Base-by-base conservation (phyloP, 768 basidiomycete species). In the Phylloporus arenicola region DNA sequence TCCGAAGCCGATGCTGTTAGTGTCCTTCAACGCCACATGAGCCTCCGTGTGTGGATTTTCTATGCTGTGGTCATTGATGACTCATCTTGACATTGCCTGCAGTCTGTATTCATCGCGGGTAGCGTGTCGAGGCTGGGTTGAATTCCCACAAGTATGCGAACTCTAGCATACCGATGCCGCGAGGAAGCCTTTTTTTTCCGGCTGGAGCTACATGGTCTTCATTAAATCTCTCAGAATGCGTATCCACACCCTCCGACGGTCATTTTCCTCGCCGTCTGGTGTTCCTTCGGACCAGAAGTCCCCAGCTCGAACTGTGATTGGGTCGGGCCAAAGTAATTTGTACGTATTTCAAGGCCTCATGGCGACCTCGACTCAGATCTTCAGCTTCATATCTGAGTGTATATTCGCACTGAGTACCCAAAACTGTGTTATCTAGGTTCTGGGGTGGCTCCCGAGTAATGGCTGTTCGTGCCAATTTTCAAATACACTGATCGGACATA, bases 11-110 rank as follows among this genome's bases (percentile, higher is more conserved):
- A 35, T 42, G 45, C 48, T 17, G 27, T 40, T 45, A 17, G 35
- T 39, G 37, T 42, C 42, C 30, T 38, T 41, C 43, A 19, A 30
- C 25, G 48, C 46, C 59, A 42, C 42, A 9, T 43, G n/a, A n/a
- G n/a, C n/a, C n/a, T n/a, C n/a, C n/a, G n/a, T n/a, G n/a, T n/a
- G n/a, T n/a, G n/a, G n/a, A n/a, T n/a, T n/a, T n/a, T n/a, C n/a
- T n/a, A 4, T 16, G 33, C 8, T 33, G 33, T 12, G 19, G 39
- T 19, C 14, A 24, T 24, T 25, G 22, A 27, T 41, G 24, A 16
- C 22, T n/a, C 24, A 19, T 19, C 10, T 17, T 43, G 20, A 43
- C 41, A 25, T 42, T 7, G 24, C 8, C 20, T 40, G n/a, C n/a
- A n/a, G n/a, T n/a, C n/a, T n/a, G n/a, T n/a, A n/a, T n/a, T n/a